Evolutionary conservation across 768 basidiomycete species (phyloP).

Genomic region (Rhizopogon vinicolor): DNA sequence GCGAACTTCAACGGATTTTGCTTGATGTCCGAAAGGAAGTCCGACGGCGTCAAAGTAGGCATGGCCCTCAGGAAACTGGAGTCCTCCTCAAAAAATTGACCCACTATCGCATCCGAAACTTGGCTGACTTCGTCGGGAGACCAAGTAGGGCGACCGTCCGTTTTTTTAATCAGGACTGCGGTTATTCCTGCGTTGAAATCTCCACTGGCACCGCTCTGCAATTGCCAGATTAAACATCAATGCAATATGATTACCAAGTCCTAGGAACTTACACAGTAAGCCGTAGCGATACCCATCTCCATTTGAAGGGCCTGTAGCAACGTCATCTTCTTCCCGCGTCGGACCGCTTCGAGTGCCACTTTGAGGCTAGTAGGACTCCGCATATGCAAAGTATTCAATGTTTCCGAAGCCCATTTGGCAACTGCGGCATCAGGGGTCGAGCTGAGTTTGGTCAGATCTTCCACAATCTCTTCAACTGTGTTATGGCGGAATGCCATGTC

Average conservation of each 20-base stretch:
- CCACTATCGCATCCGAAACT: slow-evolving; percentile 52
- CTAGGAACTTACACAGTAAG: slow-evolving; percentile 71
- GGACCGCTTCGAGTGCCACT: slow-evolving; percentile 79
- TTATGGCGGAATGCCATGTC: slow-evolving; percentile 74
- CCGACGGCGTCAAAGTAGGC: slow-evolving; percentile 41
- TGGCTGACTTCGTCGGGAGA: slow-evolving; percentile 57
- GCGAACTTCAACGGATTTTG: slow-evolving; percentile 37
- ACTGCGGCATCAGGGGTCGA: slow-evolving; percentile 38
- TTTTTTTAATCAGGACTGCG: slow-evolving; percentile 54
- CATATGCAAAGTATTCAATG: slow-evolving; percentile 53
- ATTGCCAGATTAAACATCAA: slow-evolving; percentile 7
- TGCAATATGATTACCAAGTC: slow-evolving; percentile 1
- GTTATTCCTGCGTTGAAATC: slow-evolving; percentile 86
- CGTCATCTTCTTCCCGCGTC: slow-evolving; percentile 57
- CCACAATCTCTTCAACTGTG: slow-evolving; percentile 68
- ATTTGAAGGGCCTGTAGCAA: slow-evolving; percentile 70
- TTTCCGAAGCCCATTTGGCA: slow-evolving; percentile 69
- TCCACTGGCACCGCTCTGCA: slow-evolving; percentile 66
- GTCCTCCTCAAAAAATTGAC: slow-evolving; percentile 60
- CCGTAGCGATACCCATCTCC: slow-evolving; percentile 86
- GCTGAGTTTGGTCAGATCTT: slow-evolving; percentile 43
- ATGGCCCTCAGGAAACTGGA: slow-evolving; percentile 44
- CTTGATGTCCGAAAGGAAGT: slow-evolving; percentile 22
- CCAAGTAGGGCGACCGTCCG: slow-evolving; percentile 61
- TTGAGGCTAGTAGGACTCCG: slow-evolving; percentile 92